Base-by-base conservation (phyloP, 805 yeast genomes). In the Groenewaldozyma salmanticensis region DNA sequence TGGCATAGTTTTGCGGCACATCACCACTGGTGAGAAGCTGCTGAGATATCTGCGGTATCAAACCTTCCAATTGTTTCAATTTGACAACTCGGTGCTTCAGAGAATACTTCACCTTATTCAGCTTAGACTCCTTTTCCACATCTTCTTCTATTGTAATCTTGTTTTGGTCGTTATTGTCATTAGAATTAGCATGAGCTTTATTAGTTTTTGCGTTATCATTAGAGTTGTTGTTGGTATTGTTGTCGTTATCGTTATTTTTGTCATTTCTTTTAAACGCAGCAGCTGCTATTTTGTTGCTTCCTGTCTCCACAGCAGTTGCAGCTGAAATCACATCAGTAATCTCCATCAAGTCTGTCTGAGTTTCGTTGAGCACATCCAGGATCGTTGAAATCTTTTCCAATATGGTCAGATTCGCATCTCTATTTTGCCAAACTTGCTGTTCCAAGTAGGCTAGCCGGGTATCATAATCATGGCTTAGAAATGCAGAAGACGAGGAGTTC, bases 401-500 rank as follows among this genome's bases (percentile, higher is more conserved):
- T 21, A 46, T 36, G 7, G 40, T 39, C 19, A 20, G 13, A 36
- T 48, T 46, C 13, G 43, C 16, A 21, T 47, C 51, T 22, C 41
- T 45, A 7, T 47, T 44, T 24, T 40, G 21, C 42, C 42, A 48
- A 1, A 43, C 34, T n/a, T 37, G 22, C 31, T 40, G 43, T 27
- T 49, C 53, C 31, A 49, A 34, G 4, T 40, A 29, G 19, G 27
- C 31, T 13, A 49, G 17, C 13, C 51, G 33, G 7, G 39, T 21
- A 4, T 46, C 42, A 79, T 64, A 16, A 86, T 85, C 4, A 66
- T 72, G 17, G 5, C 7, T 17, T 21, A 21, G 39, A 20, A n/a
- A n/a, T n/a, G n/a, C n/a, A n/a, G n/a, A n/a, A n/a, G n/a, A n/a
- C n/a, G n/a, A n/a, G n/a, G n/a, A n/a, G n/a, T n/a, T n/a, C n/a